These are phyloP conservation scores for Prunus davidiana DNA, from an alignment of 306 rosid genomes.

Conservation along the genomic window DNA sequence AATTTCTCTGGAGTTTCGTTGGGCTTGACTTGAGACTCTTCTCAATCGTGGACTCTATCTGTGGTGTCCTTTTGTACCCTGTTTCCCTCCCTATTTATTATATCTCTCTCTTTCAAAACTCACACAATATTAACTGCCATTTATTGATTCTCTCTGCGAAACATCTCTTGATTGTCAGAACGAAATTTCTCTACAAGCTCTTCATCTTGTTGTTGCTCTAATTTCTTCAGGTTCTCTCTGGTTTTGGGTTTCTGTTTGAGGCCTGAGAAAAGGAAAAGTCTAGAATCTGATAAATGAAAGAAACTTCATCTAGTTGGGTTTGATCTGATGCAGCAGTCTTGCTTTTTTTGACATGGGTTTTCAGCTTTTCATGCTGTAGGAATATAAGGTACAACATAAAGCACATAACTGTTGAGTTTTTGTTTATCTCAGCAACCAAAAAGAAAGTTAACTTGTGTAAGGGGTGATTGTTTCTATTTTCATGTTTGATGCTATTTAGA, in stretches of 20 bases:
- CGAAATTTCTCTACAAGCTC: constrained; percentile 17
- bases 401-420: not conserved
- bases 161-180: not conserved
- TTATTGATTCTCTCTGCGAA: not conserved
- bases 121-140: not conserved
- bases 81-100: not conserved
- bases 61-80: not conserved
- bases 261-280: not conserved
- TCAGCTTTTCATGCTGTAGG: not conserved
- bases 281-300: not conserved
- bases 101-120: not conserved
- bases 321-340: not conserved
- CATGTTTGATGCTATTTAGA: not conserved
- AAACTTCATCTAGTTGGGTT: not conserved
- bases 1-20: not conserved
- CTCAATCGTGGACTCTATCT: constrained; percentile 2
- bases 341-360: constrained; percentile 4
- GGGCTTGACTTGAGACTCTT: constrained; percentile 5
- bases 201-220: constrained; percentile 8
- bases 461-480: not conserved
- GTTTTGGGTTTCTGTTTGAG: not conserved
- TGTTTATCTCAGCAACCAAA: constrained; percentile 22
- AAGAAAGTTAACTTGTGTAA: not conserved
- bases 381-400: not conserved
- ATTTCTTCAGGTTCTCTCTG: not conserved